Percentiles rank a stretch among this genome's conserved stretches.
Conservation (phyloP, 2,329 filamentous ascomycete genomes). For the Fusarium sublunatum region DNA sequence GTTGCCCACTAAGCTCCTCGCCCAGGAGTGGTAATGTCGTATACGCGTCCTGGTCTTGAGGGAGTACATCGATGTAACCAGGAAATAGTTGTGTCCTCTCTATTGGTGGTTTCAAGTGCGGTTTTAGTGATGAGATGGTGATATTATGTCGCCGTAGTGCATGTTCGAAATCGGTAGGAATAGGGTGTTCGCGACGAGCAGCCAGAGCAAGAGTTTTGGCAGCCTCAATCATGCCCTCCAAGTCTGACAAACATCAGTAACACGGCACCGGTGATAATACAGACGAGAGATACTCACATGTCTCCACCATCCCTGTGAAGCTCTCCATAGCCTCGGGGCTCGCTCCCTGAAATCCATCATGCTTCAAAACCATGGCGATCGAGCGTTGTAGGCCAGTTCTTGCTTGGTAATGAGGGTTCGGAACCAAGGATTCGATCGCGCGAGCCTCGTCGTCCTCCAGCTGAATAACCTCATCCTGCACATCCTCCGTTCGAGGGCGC, state of each 20-base stretch:
- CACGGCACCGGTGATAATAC: no score
- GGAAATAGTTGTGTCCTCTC: slow-evolving; percentile 54
- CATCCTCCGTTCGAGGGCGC: slow-evolving; percentile 40
- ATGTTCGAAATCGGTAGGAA: slow-evolving; percentile 68
- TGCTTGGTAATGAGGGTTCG: slow-evolving; percentile 50
- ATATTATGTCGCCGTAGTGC: slow-evolving; percentile 64
- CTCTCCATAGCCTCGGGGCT: slow-evolving; percentile 68
- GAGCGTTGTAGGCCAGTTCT: slow-evolving; percentile 62
- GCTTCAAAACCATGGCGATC: slow-evolving; percentile 65
- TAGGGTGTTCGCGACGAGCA: slow-evolving; percentile 64
- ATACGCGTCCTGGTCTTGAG: slow-evolving; percentile 55
- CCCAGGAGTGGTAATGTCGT: slow-evolving; percentile 60
- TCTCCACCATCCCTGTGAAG: slow-evolving; percentile 66
- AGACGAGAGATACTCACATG: slow-evolving; percentile 58
- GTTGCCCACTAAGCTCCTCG: slow-evolving; percentile 67
- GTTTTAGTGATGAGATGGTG: slow-evolving; percentile 62
- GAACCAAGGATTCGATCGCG: slow-evolving; percentile 38
- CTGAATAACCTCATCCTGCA: slow-evolving; percentile 3
- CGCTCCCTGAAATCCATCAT: slow-evolving; percentile 69
- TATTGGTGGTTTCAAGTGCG: slow-evolving; percentile 67
- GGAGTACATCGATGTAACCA: slow-evolving; percentile 53
- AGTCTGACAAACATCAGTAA: slow-evolving; percentile 54
- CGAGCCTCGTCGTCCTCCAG: slow-evolving; percentile 30
- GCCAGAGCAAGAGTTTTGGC: slow-evolving; percentile 60
- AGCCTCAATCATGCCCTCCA: slow-evolving; percentile 61